Conservation (phyloP, 352 stramenopile genomes). For the Phytophthora quininea region DNA sequence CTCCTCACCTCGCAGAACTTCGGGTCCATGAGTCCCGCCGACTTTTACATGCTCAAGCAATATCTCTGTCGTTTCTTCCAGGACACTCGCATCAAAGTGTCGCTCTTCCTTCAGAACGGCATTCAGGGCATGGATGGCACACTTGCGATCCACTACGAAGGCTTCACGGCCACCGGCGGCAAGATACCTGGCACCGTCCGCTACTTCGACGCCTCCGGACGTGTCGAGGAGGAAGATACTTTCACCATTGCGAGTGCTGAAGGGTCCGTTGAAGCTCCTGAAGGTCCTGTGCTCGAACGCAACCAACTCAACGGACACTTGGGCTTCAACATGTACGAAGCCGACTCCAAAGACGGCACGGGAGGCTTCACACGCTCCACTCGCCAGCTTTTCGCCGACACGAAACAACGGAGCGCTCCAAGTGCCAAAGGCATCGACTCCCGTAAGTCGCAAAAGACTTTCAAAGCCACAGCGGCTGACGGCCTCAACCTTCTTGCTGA, state of each 20-base stretch:
- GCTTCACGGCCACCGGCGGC: conserved; percentile 70
- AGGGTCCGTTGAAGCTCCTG: conserved; percentile 54
- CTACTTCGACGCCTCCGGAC: conserved; percentile 73
- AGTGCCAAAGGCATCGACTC: conserved; percentile 35
- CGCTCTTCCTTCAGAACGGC: conserved; percentile 89
- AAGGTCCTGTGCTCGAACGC: conserved; percentile 60
- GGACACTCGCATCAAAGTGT: conserved; percentile 91
- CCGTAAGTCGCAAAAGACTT: conserved; percentile 59
- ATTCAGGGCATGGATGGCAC: conserved; percentile 88
- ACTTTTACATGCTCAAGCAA: conserved; percentile 88
- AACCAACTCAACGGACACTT: conserved; percentile 63
- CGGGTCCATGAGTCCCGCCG: conserved; percentile 56
- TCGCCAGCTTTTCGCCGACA: conserved; percentile 66
- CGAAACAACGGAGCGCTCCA: conserved; percentile 44
- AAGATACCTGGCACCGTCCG: conserved; percentile 68
- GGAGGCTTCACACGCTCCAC: conserved; percentile 44
- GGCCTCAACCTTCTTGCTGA: conserved; percentile 88
- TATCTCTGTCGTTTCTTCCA: conserved; percentile 91
- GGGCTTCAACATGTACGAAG: conserved; percentile 88
- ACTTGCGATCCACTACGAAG: conserved; percentile 77
- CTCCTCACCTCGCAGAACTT: conserved; percentile 81
- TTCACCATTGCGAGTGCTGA: conserved; percentile 66
- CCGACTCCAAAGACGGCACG: conserved; percentile 59
- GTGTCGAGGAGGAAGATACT: conserved; percentile 67
- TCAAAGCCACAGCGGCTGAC: conserved; percentile 79